These are phyloP conservation scores for Sporothrix euskadiensis DNA, from an alignment of 2,329 filamentous ascomycete species.

Conservation along the genomic window DNA sequence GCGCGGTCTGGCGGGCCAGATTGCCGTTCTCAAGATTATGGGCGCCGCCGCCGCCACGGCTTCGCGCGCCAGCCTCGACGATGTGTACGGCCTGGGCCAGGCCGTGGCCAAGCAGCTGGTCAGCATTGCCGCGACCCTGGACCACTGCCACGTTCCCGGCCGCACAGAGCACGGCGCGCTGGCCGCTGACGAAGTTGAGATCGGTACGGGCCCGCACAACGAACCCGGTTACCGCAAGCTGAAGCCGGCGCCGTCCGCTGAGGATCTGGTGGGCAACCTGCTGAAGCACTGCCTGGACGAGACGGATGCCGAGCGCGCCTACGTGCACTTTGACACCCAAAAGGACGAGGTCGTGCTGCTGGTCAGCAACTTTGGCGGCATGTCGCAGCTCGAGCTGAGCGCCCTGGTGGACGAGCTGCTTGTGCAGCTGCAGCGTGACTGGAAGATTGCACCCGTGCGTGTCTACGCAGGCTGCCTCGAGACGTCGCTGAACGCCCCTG, in stretches of 20 bases:
- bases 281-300: constrained; percentile 62
- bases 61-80: constrained; percentile 49
- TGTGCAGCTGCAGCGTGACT: constrained; percentile 50
- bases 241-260: constrained; percentile 51
- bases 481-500: constrained; percentile 70
- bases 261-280: constrained; percentile 57
- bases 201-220: constrained; percentile 69
- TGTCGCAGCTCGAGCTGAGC: constrained; percentile 59
- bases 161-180: constrained; percentile 52
- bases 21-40: constrained; percentile 60
- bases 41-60: constrained; percentile 49
- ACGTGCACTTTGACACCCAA: constrained; percentile 46
- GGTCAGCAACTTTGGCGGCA: constrained; percentile 61
- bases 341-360: constrained; percentile 55
- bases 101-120: constrained; percentile 55
- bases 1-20: constrained; percentile 62
- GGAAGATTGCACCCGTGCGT: constrained; percentile 54
- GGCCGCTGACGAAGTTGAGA: constrained; percentile 54
- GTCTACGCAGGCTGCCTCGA: constrained; percentile 65
- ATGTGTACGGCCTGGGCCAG: constrained; percentile 53
- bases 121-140: constrained; percentile 59
- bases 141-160: constrained; percentile 62
- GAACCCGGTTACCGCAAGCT: constrained; percentile 63
- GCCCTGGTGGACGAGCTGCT: constrained; percentile 56
- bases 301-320: constrained; percentile 52